Base-by-base conservation (phyloP, 495 filamentous ascomycete genomes). In the Achaetomiella virescens region DNA sequence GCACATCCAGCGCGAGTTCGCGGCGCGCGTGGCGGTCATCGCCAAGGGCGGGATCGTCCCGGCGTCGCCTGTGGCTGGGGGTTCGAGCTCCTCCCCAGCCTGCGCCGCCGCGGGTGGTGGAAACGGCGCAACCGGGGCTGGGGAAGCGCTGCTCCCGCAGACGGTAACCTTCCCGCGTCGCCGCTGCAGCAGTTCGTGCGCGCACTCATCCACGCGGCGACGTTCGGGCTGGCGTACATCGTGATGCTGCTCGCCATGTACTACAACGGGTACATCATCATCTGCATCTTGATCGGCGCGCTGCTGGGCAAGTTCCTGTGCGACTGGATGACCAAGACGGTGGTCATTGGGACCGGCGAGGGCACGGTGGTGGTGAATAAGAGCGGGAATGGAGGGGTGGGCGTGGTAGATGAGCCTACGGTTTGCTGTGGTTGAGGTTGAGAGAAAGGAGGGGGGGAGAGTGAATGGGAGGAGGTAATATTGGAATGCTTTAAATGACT, bases 221-320 rank as follows among this genome's bases (percentile, higher is more conserved):
- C 74, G 36, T 81, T 81, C 53, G 78, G 72, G n/a, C 62, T 78
- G 45, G 81, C 76, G 9, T 82, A 82, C 48, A 73, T 82, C 42
- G 60, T 82, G 54, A 83, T 83, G 81, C 56, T 82, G 54, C 62
- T 82, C 42, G 81, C 75, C 36, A 80, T 79, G 77, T 75, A 75
- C 49, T 79, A 71, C 60, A 79, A 81, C 50, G 78, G 80, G 15
- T 83, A 81, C 48, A 72, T 82, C 61, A 79, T 83, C 59, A 77
- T 82, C 57, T 74, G 70, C 58, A 81, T 83, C 54, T 65, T 82
- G 41, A 73, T 83, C 52, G 79, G 79, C 11, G 75, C 79, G 3
- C 64, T 69, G 20, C 53, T 78, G 35, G 75, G 75, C 22, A 74
- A 74, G 57, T 77, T 76, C 41, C 10, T 77, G 31, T 74, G 65